Base-by-base conservation (phyloP, 2,329 filamentous ascomycete species). In the Aspergillus texensis region DNA sequence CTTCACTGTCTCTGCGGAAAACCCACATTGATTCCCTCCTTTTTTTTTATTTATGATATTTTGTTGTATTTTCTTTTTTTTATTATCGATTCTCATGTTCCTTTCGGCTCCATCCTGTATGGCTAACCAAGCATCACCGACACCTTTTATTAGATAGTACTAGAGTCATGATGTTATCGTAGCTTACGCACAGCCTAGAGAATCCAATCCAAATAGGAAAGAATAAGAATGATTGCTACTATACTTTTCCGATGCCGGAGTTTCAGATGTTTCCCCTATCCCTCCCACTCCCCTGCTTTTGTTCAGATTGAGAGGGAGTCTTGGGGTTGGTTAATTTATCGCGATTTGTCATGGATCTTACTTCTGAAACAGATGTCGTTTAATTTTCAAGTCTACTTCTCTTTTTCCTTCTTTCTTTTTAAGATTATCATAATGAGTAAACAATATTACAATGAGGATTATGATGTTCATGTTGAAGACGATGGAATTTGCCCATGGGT, bases 201-300 rank as follows among this genome's bases (percentile, higher is more conserved):
- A 60, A n/a, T 41, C 3, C 39, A 41, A n/a, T 41, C 39, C 16
- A 41, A 41, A 41, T n/a, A 41, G 39, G 39, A n/a, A 41, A n/a
- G 39, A 41, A 41, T 41, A 41, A 41, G 39, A 41, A 45, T 48
- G 21, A 39, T 43, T 57, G 26, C 52, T 64, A 57, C 53, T 60
- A 19, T 45, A 26, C 46, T 64, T 60, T 55, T 67, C 67, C 65
- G 65, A 68, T 68, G 60, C 60, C 64, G 65, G 68, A 68, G 67
- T 65, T 67, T 69, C 64, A 67, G 61, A 46, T 53, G 61, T 59
- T 59, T 61, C 58, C 52, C 53, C 58, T 65, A 46, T 16, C 12
- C 43, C 45, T 26, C 45, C 45, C 12, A 45, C 48, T 57, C 61
- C 60, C 61, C 63, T 69, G 61, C 57, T 50, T 59, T 16, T 32